Base-by-base conservation (phyloP, 495 filamentous ascomycete genomes). In the Penicillium parvum region DNA sequence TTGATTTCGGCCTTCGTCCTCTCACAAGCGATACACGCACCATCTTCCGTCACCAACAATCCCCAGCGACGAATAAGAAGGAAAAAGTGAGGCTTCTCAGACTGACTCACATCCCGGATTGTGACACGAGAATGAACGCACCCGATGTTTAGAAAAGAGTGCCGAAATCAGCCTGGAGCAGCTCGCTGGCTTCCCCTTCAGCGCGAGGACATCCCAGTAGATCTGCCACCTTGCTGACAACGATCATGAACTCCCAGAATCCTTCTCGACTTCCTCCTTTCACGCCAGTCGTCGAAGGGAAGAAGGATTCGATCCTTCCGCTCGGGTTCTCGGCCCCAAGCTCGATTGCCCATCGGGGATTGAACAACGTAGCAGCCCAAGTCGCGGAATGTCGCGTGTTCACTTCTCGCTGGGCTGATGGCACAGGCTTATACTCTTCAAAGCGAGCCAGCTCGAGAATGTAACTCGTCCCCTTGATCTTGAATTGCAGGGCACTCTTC, bases 391-490 rank as follows among this genome's bases (percentile, higher is more conserved):
- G 43, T 9, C 10, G 21, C 5, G n/a, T 27, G 12, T n/a, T 40
- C 32, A n/a, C 47, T 40, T 11, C 22, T 37, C 1, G 10, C 30
- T 23, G 2, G 39, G 23, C 18, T 47, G 40, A 12, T 49, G 60
- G 18, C 3, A 11, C 10, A n/a, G 9, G 26, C 10, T 47, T 48
- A 60, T 79, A 82, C 16, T 57, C 64, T 37, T 77, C 78, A 45
- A 78, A 77, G 5, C 79, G 62, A 11, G 74, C 62, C 15, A 84
- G 60, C 43, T 84, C 75, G 3, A 84, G 53, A 4, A 77, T 63
- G 38, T 77, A 80, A 1, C 66, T 63, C 0, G 74, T 75, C 4
- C 60, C 48, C 35, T 65, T 70, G 28, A 80, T 54, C 7, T 54
- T 57, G 36, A 74, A 79, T 12, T 61, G 61, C 22, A 80, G 56